Evolutionary conservation across 768 basidiomycete genomes (phyloP).

Genomic region (Tricholoma sp.): DNA sequence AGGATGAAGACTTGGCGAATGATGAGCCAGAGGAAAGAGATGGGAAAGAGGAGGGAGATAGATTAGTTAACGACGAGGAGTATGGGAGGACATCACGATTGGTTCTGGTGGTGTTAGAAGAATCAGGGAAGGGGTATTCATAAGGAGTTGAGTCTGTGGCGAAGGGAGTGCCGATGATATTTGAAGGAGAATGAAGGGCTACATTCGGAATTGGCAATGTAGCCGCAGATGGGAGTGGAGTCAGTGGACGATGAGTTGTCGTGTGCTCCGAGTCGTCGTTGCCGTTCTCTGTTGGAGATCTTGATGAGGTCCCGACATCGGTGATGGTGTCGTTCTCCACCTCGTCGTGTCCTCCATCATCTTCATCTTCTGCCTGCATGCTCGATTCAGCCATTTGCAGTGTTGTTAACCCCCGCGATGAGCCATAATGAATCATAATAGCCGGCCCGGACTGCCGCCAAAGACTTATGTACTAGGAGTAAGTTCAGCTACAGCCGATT

Average conservation of each 20-base stretch:
- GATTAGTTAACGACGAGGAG: not conserved
- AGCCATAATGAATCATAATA: no score
- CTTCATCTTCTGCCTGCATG: not conserved
- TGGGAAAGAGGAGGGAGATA: conserved; percentile 6
- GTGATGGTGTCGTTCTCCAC: not conserved
- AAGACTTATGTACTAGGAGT: no score
- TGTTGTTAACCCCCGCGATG: no score
- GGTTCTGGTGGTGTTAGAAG: not conserved
- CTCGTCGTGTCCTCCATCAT: not conserved
- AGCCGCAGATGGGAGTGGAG: no score
- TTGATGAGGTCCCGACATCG: not conserved
- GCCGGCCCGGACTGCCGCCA: no score
- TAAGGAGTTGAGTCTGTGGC: conserved; percentile 23
- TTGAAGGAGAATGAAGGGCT: conserved; percentile 22
- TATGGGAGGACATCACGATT: no score
- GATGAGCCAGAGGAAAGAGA: conserved; percentile 6
- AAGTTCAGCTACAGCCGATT: no score
- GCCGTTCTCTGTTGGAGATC: not conserved
- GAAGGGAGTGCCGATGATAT: conserved; percentile 31
- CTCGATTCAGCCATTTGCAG: not conserved
- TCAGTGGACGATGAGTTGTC: not conserved
- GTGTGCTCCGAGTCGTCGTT: not conserved
- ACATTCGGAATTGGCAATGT: not conserved
- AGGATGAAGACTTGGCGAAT: not conserved
- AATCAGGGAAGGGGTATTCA: conserved; percentile 27